phyloP scores from a whole-genome alignment of 2,329 filamentous ascomycete genomes.

The Ceratocystis eucalypticola region DNA sequence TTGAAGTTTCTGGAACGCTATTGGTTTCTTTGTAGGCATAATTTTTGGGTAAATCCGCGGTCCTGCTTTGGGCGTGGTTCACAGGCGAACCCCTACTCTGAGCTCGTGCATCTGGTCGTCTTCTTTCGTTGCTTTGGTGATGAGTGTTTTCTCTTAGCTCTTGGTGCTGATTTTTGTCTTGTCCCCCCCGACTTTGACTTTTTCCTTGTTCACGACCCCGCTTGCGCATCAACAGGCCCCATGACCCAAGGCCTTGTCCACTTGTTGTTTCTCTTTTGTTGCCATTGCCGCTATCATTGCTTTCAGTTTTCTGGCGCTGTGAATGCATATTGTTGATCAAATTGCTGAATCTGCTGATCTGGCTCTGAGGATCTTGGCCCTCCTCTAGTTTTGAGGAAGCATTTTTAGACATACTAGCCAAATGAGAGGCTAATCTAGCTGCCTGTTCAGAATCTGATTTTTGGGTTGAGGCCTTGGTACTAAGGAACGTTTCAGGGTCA shows the following conservation, averaged over 20 bases:
- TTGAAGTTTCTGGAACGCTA: too few species aligned
- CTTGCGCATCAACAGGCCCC: constrained; percentile 12
- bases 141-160: not conserved
- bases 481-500: not conserved
- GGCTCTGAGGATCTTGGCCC: not conserved
- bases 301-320: constrained; percentile 13
- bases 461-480: not conserved
- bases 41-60: not conserved
- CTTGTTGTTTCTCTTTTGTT: not conserved
- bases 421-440: not conserved
- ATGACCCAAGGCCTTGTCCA: not conserved
- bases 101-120: not conserved
- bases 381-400: not conserved
- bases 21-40: not conserved
- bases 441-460: not conserved
- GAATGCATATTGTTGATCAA: constrained; percentile 8
- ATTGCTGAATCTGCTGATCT: constrained; percentile 14
- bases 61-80: not conserved
- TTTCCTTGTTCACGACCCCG: constrained; percentile 2
- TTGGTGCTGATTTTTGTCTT: constrained; percentile 4
- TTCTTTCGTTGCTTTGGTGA: not conserved
- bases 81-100: not conserved
- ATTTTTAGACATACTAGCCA: not conserved
- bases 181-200: not conserved
- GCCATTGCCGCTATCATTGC: not conserved